phyloP scores from a whole-genome alignment of 2,329 filamentous ascomycete genomes.

The Lasiodiplodia sp. region DNA sequence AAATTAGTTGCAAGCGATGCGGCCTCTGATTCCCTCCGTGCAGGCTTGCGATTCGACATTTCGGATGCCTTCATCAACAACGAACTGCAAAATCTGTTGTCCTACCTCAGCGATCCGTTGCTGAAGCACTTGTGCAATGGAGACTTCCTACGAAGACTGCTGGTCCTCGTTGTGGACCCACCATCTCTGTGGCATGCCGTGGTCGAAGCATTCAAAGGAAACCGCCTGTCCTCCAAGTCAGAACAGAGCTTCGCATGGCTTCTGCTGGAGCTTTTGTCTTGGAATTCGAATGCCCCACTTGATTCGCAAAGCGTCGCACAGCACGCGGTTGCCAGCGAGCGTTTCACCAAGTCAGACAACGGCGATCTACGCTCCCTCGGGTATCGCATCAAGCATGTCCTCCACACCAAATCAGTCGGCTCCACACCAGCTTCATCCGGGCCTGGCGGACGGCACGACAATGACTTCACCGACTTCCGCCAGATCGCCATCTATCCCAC shows the following conservation, averaged over 20 bases:
- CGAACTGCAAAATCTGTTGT: slow-evolving; percentile 41
- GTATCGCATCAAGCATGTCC: slow-evolving; percentile 57
- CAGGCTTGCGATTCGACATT: slow-evolving; percentile 53
- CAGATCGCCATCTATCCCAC: slow-evolving; percentile 71
- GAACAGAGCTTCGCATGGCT: slow-evolving; percentile 48
- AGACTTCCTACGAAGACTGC: slow-evolving; percentile 56
- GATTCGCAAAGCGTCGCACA: not conserved
- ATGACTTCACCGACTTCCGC: slow-evolving; percentile 69
- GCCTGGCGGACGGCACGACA: slow-evolving; percentile 76
- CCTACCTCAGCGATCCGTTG: slow-evolving; percentile 49
- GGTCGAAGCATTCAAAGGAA: slow-evolving; percentile 40
- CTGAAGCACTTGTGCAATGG: slow-evolving; percentile 61
- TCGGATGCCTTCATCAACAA: slow-evolving; percentile 56
- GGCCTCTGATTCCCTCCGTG: slow-evolving; percentile 46
- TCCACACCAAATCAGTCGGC: slow-evolving; percentile 47
- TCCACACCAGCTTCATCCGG: not conserved
- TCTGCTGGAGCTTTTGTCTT: slow-evolving; percentile 56
- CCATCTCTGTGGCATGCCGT: slow-evolving; percentile 63
- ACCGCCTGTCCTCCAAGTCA: slow-evolving; percentile 36
- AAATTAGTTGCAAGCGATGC: slow-evolving; percentile 37
- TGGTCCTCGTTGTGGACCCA: slow-evolving; percentile 59
- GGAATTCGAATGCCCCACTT: not conserved
- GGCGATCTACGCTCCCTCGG: slow-evolving; percentile 63
- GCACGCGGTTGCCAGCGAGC: not conserved
- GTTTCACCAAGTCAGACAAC: slow-evolving; percentile 44